Base-by-base conservation (phyloP, 257 asterid genomes). In the Salvia miltiorrhiza region DNA sequence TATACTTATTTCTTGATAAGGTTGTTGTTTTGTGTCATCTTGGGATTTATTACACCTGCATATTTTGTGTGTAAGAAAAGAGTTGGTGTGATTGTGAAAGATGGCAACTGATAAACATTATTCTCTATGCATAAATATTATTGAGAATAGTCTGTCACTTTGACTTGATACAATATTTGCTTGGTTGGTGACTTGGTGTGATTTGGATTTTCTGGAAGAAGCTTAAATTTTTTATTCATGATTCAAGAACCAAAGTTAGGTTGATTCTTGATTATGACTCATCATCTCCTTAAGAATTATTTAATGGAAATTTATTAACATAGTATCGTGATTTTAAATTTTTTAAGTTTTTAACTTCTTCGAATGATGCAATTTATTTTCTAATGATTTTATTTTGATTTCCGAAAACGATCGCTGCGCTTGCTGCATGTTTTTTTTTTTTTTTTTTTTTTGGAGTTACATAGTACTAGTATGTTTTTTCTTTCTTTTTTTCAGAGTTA, bases 11-110 rank as follows among this genome's bases (percentile, higher is more conserved):
- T 43, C 41, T 39, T 14, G 43, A 59, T 9, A 32, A 48, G 30
- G 44, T 56, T 70, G 50, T 21, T 20, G 41, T 45, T 20, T 30
- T 32, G 21, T 54, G 9, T 77, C 63, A 53, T 68, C 26, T 23
- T 11, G 50, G 74, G 13, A 24, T 23, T 47, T n/a, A 47, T 14
- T 37, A 55, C 40, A 35, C 48, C 56, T 65, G 16, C 57, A 24
- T 16, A 50, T 28, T 52, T 10, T 47, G 64, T 11, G 4, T 69
- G 40, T 62, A 9, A 70, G 41, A 11, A 24, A 13, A 28, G 37
- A 26, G 63, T 47, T 71, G 70, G 33, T 50, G 21, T 52, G 78
- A 67, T 67, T 65, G 65, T 58, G 77, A 71, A 62, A 71, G 63
- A 8, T 60, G 5, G 28, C 62, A 41, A 69, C 24, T 19, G 6